These are phyloP conservation scores for Talaromyces sp. DNA, from an alignment of 2,329 filamentous ascomycete species.

Conservation along the genomic window DNA sequence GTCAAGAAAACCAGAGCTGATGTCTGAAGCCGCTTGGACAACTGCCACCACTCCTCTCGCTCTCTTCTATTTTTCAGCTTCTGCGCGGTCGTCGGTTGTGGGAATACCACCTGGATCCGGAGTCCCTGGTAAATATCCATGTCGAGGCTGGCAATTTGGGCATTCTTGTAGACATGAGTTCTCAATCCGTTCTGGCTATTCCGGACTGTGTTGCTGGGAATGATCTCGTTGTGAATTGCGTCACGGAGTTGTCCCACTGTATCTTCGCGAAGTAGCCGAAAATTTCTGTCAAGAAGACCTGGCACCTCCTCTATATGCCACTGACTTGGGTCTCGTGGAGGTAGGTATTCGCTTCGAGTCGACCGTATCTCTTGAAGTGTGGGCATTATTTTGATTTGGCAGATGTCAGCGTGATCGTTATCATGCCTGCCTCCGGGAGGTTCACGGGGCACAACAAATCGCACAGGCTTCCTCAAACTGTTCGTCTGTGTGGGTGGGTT, in stretches of 20 bases:
- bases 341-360: slow-evolving; percentile 26
- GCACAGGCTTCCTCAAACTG: neutral
- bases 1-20: slow-evolving; percentile 25
- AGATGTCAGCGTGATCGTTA: slow-evolving; percentile 32
- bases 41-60: slow-evolving; percentile 24
- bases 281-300: slow-evolving; percentile 30
- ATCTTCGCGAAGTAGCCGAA: slow-evolving; percentile 34
- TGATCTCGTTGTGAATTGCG: slow-evolving; percentile 19
- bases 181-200: neutral
- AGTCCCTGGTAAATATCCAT: neutral
- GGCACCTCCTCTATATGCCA: slow-evolving; percentile 22
- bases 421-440: slow-evolving; percentile 29
- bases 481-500: neutral
- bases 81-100: slow-evolving; percentile 17
- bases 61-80: slow-evolving; percentile 7
- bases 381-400: slow-evolving; percentile 30
- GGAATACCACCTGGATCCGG: slow-evolving; percentile 15
- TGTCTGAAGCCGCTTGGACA: slow-evolving; percentile 24
- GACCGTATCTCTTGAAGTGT: slow-evolving; percentile 29
- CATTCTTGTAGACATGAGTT: slow-evolving; percentile 1
- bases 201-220: neutral
- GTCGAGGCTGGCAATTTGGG: neutral
- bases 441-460: slow-evolving; percentile 13
- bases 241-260: slow-evolving; percentile 28
- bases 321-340: slow-evolving; percentile 24